A percentile compares a stretch with the other conserved stretches of the same genome.
Evolutionary conservation across 1,139 yeast genomes (phyloP).

Genomic region (Candida sp.): DNA sequence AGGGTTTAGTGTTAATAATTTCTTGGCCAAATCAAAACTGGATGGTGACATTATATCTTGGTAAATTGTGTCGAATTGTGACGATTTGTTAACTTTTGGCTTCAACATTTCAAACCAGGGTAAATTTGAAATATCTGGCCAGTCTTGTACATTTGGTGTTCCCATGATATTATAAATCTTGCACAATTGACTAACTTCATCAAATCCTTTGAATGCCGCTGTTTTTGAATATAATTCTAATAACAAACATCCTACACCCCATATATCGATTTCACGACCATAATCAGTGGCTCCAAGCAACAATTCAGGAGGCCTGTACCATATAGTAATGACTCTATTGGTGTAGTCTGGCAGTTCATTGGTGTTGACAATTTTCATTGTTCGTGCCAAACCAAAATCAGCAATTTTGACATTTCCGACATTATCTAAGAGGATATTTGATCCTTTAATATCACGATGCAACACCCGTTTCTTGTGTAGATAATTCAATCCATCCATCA

Average conservation of each 20-base stretch:
- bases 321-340: slow-evolving; percentile 88
- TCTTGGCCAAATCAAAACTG: slow-evolving; percentile 63
- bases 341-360: slow-evolving; percentile 74
- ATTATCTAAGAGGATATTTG: slow-evolving; percentile 75
- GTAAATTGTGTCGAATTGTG: slow-evolving; percentile 49
- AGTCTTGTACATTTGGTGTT: slow-evolving; percentile 67
- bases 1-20: slow-evolving; percentile 70
- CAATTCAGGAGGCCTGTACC: slow-evolving; percentile 98
- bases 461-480: slow-evolving; percentile 76
- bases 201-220: slow-evolving; percentile 85
- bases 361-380: slow-evolving; percentile 54
- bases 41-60: slow-evolving; percentile 44
- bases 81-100: slow-evolving; percentile 49
- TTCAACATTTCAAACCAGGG: slow-evolving; percentile 93
- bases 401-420: slow-evolving; percentile 80
- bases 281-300: slow-evolving; percentile 87
- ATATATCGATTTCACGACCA: slow-evolving; percentile 88
- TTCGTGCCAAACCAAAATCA: slow-evolving; percentile 92
- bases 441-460: slow-evolving; percentile 94
- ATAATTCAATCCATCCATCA: slow-evolving; percentile 77
- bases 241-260: slow-evolving; percentile 96
- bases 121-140: slow-evolving; percentile 74
- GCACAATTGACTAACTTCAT: slow-evolving; percentile 80
- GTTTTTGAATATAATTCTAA: slow-evolving; percentile 73
- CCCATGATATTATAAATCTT: slow-evolving; percentile 85